Conservation (phyloP, 108 stramenopile species). For the Cylindrotheca fusiformis region DNA sequence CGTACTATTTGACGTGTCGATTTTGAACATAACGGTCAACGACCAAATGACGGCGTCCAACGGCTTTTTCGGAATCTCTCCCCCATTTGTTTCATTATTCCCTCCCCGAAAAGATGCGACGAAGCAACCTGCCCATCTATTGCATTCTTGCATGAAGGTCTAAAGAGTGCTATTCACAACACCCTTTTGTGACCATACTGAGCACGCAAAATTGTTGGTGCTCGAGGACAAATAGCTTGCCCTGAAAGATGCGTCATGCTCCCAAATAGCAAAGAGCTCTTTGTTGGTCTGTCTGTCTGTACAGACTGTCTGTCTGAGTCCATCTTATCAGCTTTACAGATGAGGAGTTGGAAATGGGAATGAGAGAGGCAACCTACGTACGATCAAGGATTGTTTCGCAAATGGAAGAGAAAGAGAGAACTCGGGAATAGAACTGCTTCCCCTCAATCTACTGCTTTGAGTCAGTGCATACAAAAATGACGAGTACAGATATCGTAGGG, state of each 20-base stretch:
- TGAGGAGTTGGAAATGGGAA: conserved; percentile 46
- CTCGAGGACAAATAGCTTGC: conserved; percentile 47
- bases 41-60: too few species aligned
- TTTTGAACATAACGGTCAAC: too few species aligned
- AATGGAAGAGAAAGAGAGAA: conserved; percentile 56
- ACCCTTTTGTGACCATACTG: conserved; percentile 71
- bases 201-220: conserved; percentile 72
- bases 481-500: too few species aligned
- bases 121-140: too few species aligned
- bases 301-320: background rate
- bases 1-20: too few species aligned
- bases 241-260: conserved; percentile 68
- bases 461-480: too few species aligned
- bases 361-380: conserved; percentile 57
- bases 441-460: too few species aligned
- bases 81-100: too few species aligned
- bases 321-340: conserved; percentile 40
- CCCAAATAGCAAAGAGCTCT: conserved; percentile 69
- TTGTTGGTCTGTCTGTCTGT: conserved; percentile 29
- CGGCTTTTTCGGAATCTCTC: too few species aligned
- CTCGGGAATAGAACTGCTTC: conserved; percentile 7
- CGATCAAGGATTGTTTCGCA: conserved; percentile 53
- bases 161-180: conserved; percentile 74
- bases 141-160: conserved; percentile 69
- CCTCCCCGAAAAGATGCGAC: too few species aligned